These are phyloP conservation scores for Aspergillus viridinutans DNA, from an alignment of 2,329 filamentous ascomycete species.

Conservation along the genomic window DNA sequence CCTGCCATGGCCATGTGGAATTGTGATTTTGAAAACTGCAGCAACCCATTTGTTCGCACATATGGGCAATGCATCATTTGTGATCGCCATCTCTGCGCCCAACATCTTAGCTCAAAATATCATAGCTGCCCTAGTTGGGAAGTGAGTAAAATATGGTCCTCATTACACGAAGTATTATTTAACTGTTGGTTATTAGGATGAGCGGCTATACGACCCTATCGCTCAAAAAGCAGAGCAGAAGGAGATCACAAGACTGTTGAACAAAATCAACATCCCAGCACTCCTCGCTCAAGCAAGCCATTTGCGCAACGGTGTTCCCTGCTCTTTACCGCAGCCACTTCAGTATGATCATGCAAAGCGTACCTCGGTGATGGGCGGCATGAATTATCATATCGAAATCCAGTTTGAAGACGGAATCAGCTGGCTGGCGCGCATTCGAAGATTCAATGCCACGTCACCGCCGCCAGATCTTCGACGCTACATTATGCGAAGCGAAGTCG, in stretches of 20 bases:
- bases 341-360: conserved; percentile 33
- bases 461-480: conserved; percentile 23
- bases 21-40: conserved; percentile 32
- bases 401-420: conserved; percentile 41
- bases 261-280: conserved; percentile 33
- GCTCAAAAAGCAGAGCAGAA: conserved; percentile 30
- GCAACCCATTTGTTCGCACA: conserved; percentile 31
- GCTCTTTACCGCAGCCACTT: conserved; percentile 31
- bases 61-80: conserved; percentile 40
- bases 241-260: conserved; percentile 33
- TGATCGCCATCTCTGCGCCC: conserved; percentile 34
- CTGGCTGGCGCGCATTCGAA: conserved; percentile 44
- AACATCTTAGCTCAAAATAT: conserved; percentile 28
- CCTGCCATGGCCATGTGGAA: conserved; percentile 25
- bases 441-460: conserved; percentile 41
- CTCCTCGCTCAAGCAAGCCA: conserved; percentile 35
- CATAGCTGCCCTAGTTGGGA: conserved; percentile 38
- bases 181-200: too few relatives aligned
- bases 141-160: conserved; percentile 23
- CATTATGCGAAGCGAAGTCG: conserved; percentile 39
- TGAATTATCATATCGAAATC: conserved; percentile 45
- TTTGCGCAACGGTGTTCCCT: conserved; percentile 34
- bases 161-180: too few relatives aligned
- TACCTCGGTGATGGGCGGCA: conserved; percentile 42
- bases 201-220: conserved; percentile 31